Conservation (phyloP, 768 basidiomycete species). For the Leccinum truebloodii region DNA sequence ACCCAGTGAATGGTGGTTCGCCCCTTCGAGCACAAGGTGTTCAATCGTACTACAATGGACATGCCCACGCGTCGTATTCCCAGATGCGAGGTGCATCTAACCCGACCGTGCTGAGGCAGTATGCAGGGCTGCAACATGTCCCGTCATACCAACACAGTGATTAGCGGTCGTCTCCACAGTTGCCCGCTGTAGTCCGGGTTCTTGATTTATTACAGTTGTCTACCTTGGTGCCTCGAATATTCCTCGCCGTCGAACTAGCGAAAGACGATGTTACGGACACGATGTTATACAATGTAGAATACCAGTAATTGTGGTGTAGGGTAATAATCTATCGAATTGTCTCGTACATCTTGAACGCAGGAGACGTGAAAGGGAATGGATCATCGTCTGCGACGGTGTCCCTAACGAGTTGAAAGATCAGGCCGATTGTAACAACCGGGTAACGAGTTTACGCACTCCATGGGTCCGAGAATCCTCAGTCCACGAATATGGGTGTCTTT, state of each 20-base stretch:
- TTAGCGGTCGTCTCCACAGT: conserved; percentile 13
- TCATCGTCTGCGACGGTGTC: conserved; percentile 59
- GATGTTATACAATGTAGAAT: conserved; percentile 29
- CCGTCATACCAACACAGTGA: conserved; percentile 32
- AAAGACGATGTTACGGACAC: conserved; percentile 15
- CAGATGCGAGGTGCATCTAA: conserved; percentile 28
- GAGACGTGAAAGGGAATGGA: conserved; percentile 66
- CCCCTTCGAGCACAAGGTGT: conserved; percentile 21
- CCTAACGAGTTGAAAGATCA: conserved; percentile 27
- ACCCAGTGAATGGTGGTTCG: conserved; percentile 18
- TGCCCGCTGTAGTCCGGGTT: neutral
- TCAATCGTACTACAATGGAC: conserved; percentile 30
- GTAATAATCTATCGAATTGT: conserved; percentile 56
- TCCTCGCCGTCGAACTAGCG: neutral
- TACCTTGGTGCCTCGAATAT: conserved; percentile 1
- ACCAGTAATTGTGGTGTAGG: conserved; percentile 25
- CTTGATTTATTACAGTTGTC: conserved; percentile 13
- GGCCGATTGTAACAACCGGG: neutral
- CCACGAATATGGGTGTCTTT: conserved; percentile 99
- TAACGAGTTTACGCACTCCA: conserved; percentile 53
- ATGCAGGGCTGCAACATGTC: conserved; percentile 29
- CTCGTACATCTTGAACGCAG: conserved; percentile 75
- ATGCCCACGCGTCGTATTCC: conserved; percentile 28
- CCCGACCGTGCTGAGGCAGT: conserved; percentile 23
- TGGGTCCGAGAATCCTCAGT: conserved; percentile 80